Conservation (phyloP, 1,284 basidiomycete species). For the Irpex sp. region DNA sequence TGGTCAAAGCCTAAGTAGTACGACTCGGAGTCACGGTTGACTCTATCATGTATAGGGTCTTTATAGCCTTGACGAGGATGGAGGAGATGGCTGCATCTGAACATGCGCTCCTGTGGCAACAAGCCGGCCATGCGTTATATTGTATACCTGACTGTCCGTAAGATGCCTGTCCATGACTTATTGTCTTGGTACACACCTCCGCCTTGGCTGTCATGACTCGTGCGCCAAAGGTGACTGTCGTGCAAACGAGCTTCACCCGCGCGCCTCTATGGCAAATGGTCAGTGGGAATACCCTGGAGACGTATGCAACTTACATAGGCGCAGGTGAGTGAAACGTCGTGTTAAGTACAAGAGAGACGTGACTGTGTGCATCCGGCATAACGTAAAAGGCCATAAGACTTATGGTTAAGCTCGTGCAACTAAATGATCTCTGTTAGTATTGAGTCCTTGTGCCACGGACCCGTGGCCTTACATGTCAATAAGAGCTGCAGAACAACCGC, state of each 20-base stretch:
- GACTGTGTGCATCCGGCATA: neutral
- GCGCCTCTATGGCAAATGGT: constrained; percentile 4
- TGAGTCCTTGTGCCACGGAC: neutral
- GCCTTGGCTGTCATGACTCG: constrained; percentile 14
- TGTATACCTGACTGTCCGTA: constrained; percentile 30
- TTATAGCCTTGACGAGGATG: constrained; percentile 8
- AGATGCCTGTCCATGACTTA: neutral
- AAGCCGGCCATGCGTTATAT: constrained; percentile 28
- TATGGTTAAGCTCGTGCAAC: constrained; percentile 6
- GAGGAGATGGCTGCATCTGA: constrained; percentile 32
- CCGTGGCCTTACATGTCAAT: constrained; percentile 41
- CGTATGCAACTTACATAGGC: constrained; percentile 4
- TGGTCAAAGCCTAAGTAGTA: too few species aligned
- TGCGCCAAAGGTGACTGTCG: constrained; percentile 11
- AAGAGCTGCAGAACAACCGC: constrained; percentile 47
- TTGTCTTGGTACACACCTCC: constrained; percentile 7
- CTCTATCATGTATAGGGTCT: too few species aligned
- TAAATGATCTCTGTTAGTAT: neutral
- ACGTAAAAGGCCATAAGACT: constrained; percentile 2
- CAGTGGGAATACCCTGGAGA: neutral
- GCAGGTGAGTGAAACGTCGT: constrained; percentile 13
- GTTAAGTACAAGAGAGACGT: constrained; percentile 12
- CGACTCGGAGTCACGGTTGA: too few species aligned
- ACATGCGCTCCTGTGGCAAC: constrained; percentile 33
- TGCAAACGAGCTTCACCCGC: constrained; percentile 12